Percentiles rank a stretch among this genome's conserved stretches.
Evolutionary conservation across 2,329 filamentous ascomycete species (phyloP).

Genomic region (Aspergillus alliaceus): DNA sequence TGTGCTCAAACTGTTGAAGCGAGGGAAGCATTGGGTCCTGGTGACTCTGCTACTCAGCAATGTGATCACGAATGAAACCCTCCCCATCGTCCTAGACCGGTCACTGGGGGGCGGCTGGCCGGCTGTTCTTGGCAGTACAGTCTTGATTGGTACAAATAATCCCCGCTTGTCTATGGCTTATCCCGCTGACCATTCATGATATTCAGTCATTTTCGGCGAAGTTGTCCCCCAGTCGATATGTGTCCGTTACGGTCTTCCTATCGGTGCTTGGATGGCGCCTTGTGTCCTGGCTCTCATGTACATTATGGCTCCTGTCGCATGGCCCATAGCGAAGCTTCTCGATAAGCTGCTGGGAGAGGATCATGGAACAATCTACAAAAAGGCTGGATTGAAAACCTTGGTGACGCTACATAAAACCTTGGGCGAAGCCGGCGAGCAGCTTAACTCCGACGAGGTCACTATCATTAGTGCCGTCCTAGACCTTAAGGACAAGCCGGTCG

Average conservation of each 20-base stretch:
- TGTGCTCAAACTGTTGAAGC: constrained; percentile 76
- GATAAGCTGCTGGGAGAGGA: constrained; percentile 92
- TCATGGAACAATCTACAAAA: constrained; percentile 96
- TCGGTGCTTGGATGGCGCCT: constrained; percentile 90
- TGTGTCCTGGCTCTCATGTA: constrained; percentile 90
- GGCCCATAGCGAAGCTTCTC: constrained; percentile 92
- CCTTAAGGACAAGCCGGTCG: constrained; percentile 92
- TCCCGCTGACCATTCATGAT: constrained; percentile 4
- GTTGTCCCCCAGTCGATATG: constrained; percentile 94
- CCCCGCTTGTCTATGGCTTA: not conserved
- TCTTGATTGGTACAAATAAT: constrained; percentile 74
- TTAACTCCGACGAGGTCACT: constrained; percentile 97
- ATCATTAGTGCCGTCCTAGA: constrained; percentile 97
- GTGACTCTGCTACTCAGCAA: constrained; percentile 93
- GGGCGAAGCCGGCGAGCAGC: constrained; percentile 76
- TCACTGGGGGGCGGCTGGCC: constrained; percentile 93
- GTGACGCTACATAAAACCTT: constrained; percentile 93
- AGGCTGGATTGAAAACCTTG: constrained; percentile 92
- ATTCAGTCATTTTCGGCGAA: constrained; percentile 91
- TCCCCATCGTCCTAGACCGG: constrained; percentile 91
- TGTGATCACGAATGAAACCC: constrained; percentile 95
- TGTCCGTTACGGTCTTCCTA: constrained; percentile 91
- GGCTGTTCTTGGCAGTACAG: constrained; percentile 87
- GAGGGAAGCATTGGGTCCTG: constrained; percentile 96
- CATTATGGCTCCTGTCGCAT: constrained; percentile 82